Base-by-base conservation (phyloP, 169 alveolate species). In the Eimeria necatrix region DNA sequence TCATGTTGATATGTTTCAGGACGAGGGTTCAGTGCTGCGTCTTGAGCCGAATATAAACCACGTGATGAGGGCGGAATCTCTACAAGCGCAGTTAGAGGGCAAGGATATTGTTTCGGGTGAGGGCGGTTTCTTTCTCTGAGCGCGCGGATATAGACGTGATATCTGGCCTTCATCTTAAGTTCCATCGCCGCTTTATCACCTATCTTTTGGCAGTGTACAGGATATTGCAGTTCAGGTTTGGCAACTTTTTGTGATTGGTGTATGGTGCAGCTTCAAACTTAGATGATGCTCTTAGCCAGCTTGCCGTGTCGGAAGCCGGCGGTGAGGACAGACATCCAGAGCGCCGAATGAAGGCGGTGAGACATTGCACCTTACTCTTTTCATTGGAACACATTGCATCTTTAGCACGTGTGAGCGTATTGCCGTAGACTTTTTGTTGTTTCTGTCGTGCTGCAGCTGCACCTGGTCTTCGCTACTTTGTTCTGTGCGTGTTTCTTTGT, bases 301-400 rank as follows among this genome's bases (percentile, higher is more conserved):
- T 90, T 80, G 53, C 56, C 32, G 53, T 90, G 48, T 0, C 70
- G 60, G 94, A 90, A 18, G 59, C 24, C 0, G 68, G 68, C 24
- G 94, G 83, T 51, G 94, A 60, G 32, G 94, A 90, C 81, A 80
- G 83, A 32, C 94, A 90, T 56, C 94, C 94, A 14, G 94, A 90
- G 90, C 56, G 94, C 56, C 73, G 94, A 22, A 56, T 90, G 94
- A 90, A 46, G 74, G 94, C 94, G 59, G 94, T 90, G 22, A 48
- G 94, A 3, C 46, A 8, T 4, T 18, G n/a, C 48, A 9, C 49
- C 78, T 32, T 10, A 22, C 24, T 48, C 78, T 12, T 0, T 7
- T n/a, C 22, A 18, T 41, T 41, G 6, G 32, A 73, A 16, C 14
- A 22, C 20, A 4, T 73, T 4, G 8, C 56, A 14, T 4, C 7